Conservation (phyloP, 2,329 filamentous ascomycete species). For the Rugonectria rugulosa region DNA sequence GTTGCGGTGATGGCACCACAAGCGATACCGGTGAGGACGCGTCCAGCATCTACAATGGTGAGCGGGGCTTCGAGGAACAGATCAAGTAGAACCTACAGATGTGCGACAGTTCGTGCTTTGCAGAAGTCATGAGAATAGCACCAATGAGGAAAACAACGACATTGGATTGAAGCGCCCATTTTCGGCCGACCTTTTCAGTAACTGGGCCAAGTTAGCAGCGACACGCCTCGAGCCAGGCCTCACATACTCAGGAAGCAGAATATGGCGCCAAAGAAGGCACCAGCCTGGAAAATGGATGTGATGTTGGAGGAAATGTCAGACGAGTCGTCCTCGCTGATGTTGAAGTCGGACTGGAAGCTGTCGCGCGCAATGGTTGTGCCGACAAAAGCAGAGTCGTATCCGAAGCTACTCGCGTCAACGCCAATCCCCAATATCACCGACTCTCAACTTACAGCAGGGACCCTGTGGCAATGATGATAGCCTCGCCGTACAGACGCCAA, state of each 20-base stretch:
- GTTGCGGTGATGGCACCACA: slow-evolving; percentile 65
- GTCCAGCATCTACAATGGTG: slow-evolving; percentile 57
- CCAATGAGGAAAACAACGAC: slow-evolving; percentile 55
- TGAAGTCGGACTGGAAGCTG: slow-evolving; percentile 54
- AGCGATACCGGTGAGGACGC: slow-evolving; percentile 64
- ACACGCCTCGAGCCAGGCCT: too few species aligned
- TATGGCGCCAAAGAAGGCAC: slow-evolving; percentile 61
- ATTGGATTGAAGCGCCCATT: slow-evolving; percentile 56
- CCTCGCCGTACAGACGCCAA: slow-evolving; percentile 57
- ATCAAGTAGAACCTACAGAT: slow-evolving; percentile 45
- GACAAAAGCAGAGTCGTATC: slow-evolving; percentile 62
- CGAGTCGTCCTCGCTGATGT: slow-evolving; percentile 39
- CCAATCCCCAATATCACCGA: background rate
- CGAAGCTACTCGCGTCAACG: slow-evolving; percentile 48
- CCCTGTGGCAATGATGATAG: slow-evolving; percentile 57
- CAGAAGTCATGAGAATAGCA: slow-evolving; percentile 52
- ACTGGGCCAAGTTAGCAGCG: too few species aligned
- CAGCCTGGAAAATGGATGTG: slow-evolving; percentile 56
- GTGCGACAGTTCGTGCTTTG: slow-evolving; percentile 49
- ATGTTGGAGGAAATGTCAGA: slow-evolving; percentile 51
- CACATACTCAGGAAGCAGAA: slow-evolving; percentile 52
- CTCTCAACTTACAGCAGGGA: slow-evolving; percentile 47
- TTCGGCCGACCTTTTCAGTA: slow-evolving; percentile 58
- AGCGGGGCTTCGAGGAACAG: background rate
- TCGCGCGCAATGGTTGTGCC: slow-evolving; percentile 60